Percentiles rank a stretch among this genome's conserved stretches.
phyloP scores from a whole-genome alignment of 1,139 yeast genomes.

The Blastobotrys buckinghamii region DNA sequence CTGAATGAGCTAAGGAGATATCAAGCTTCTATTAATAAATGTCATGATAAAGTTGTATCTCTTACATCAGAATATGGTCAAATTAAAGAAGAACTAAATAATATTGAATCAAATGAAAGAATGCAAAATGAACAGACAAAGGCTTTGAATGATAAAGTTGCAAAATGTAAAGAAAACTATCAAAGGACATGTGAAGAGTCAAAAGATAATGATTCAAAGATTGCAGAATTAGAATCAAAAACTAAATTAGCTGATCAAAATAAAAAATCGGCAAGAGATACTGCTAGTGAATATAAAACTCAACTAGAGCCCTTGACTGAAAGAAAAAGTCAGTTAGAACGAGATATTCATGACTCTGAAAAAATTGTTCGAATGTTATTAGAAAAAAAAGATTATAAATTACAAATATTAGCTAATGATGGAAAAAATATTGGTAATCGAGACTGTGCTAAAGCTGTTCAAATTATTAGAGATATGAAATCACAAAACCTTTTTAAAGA shows the following conservation, averaged over 20 bases:
- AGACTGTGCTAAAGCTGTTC: not conserved
- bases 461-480: not conserved
- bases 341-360: too few species aligned
- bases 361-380: not conserved
- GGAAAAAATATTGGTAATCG: not conserved
- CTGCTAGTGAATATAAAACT: too few species aligned
- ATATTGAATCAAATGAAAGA: not conserved
- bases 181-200: not conserved
- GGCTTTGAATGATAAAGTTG: not conserved
- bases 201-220: not conserved
- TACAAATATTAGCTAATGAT: too few species aligned
- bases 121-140: not conserved
- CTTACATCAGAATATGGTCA: not conserved
- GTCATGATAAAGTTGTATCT: not conserved
- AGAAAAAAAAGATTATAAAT: too few species aligned
- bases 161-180: not conserved
- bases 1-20: not conserved
- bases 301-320: too few species aligned
- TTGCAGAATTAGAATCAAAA: too few species aligned
- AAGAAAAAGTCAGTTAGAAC: too few species aligned
- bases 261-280: too few species aligned
- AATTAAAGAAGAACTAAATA: not conserved
- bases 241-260: too few species aligned
- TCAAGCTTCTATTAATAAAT: not conserved
- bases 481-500: conserved; percentile 29